phyloP scores from a whole-genome alignment of 805 yeast species.

The Zygotorulaspora florentina region DNA sequence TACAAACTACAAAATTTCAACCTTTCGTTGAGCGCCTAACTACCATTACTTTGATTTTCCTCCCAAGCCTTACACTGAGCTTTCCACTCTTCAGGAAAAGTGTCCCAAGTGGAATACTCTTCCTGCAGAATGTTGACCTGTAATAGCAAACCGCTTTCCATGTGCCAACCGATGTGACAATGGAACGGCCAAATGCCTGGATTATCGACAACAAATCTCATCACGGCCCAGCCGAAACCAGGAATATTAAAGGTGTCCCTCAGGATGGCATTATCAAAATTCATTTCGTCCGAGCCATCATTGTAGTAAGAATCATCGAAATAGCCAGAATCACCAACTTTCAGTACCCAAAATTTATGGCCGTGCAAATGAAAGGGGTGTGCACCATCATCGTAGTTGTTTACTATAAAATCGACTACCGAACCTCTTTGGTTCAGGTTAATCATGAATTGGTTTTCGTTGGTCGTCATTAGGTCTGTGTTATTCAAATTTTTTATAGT shows the following conservation, averaged over 20 bases:
- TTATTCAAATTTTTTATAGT: constrained; percentile 7
- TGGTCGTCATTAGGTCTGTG: constrained; percentile 14
- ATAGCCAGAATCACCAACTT: constrained; percentile 24
- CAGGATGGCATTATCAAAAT: constrained; percentile 44
- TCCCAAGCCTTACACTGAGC: constrained; percentile 21
- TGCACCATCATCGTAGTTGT: constrained; percentile 64
- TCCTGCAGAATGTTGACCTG: constrained; percentile 24
- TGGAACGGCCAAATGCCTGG: constrained; percentile 86
- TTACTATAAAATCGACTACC: constrained; percentile 58
- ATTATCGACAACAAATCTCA: constrained; percentile 61
- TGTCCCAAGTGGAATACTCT: constrained; percentile 25
- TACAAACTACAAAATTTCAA: too few species aligned
- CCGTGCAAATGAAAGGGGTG: constrained; percentile 66
- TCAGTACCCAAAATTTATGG: constrained; percentile 31
- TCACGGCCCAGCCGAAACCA: constrained; percentile 53
- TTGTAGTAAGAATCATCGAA: constrained; percentile 33
- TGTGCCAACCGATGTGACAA: constrained; percentile 71
- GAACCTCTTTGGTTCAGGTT: constrained; percentile 24
- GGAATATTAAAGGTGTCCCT: constrained; percentile 61
- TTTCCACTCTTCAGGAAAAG: constrained; percentile 24
- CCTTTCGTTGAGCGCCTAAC: neutral
- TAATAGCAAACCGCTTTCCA: constrained; percentile 53
- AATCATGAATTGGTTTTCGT: constrained; percentile 19
- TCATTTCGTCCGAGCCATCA: constrained; percentile 42
- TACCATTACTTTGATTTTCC: neutral